Evolutionary conservation across 768 basidiomycete genomes (phyloP).

Genomic region (Boletus patriciae): DNA sequence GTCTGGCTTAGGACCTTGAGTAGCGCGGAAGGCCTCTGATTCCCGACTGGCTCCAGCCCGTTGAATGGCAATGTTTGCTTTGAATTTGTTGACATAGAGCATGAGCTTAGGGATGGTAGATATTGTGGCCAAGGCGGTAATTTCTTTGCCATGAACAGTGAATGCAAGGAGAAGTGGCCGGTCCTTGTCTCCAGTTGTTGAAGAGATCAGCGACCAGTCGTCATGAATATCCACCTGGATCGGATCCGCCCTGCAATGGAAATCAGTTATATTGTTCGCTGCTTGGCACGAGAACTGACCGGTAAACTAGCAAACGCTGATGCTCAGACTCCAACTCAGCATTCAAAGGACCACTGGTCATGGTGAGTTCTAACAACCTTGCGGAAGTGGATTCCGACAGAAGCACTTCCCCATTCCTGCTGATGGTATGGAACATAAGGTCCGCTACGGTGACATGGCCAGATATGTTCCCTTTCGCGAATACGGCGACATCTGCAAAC

Average conservation of each 20-base stretch:
- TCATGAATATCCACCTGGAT: slow-evolving; percentile 72
- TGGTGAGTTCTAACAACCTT: slow-evolving; percentile 67
- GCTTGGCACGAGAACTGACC: slow-evolving; percentile 44
- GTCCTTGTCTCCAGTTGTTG: slow-evolving; percentile 41
- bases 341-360: slow-evolving; percentile 71
- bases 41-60: slow-evolving; percentile 75
- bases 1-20: slow-evolving; percentile 68
- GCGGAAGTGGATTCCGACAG: slow-evolving; percentile 35
- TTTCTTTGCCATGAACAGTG: slow-evolving; percentile 65
- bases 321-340: slow-evolving; percentile 74
- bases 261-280: background rate
- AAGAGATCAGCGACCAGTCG: slow-evolving; percentile 67
- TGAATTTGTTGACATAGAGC: slow-evolving; percentile 72
- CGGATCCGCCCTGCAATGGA: slow-evolving; percentile 64
- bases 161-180: slow-evolving; percentile 72
- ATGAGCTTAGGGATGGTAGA: slow-evolving; percentile 77
- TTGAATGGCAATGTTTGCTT: slow-evolving; percentile 69
- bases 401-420: slow-evolving; percentile 48
- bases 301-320: slow-evolving; percentile 70
- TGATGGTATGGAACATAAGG: slow-evolving; percentile 74
- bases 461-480: slow-evolving; percentile 68
- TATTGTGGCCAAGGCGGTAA: slow-evolving; percentile 66
- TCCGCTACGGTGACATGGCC: slow-evolving; percentile 66
- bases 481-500: slow-evolving; percentile 52
- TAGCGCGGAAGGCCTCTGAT: slow-evolving; percentile 74